These are phyloP conservation scores for Fusarium duplospermum DNA, from an alignment of 2,329 filamentous ascomycete species.

Conservation along the genomic window DNA sequence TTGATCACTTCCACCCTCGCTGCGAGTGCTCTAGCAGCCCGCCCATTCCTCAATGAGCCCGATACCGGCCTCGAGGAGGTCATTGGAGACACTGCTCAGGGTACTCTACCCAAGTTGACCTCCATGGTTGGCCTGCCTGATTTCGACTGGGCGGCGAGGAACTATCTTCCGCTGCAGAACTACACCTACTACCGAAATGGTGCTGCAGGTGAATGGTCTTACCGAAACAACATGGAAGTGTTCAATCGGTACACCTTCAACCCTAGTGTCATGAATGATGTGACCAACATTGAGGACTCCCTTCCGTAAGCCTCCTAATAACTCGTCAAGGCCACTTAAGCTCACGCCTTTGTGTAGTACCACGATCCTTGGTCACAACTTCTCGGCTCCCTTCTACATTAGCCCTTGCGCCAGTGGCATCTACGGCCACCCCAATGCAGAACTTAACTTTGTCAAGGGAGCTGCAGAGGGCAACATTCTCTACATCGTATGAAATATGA, in stretches of 20 bases:
- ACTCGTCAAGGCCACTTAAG: background rate
- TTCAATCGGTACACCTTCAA: constrained; percentile 59
- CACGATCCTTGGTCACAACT: constrained; percentile 62
- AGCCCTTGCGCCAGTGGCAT: constrained; percentile 57
- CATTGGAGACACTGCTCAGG: constrained; percentile 46
- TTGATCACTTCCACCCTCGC: constrained; percentile 32
- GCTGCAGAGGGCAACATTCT: constrained; percentile 58
- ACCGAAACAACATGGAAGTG: constrained; percentile 66
- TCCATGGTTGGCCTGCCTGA: constrained; percentile 60
- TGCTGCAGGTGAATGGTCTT: constrained; percentile 63
- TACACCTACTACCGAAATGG: constrained; percentile 60
- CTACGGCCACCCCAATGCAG: constrained; percentile 56
- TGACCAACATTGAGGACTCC: constrained; percentile 52
- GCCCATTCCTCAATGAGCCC: constrained; percentile 56
- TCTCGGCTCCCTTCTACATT: constrained; percentile 63
- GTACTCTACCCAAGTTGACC: constrained; percentile 53
- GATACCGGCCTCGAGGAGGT: constrained; percentile 55
- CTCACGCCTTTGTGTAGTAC: constrained; percentile 34
- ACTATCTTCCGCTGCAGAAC: constrained; percentile 55
- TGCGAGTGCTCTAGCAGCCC: constrained; percentile 50
- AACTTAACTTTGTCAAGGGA: constrained; percentile 60
- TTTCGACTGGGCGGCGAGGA: constrained; percentile 63
- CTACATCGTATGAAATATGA: constrained; percentile 52
- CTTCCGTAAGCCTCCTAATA: constrained; percentile 28
- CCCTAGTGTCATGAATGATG: constrained; percentile 59